Conservation (phyloP, 1,284 basidiomycete species). For the Heliocybe sulcata region DNA sequence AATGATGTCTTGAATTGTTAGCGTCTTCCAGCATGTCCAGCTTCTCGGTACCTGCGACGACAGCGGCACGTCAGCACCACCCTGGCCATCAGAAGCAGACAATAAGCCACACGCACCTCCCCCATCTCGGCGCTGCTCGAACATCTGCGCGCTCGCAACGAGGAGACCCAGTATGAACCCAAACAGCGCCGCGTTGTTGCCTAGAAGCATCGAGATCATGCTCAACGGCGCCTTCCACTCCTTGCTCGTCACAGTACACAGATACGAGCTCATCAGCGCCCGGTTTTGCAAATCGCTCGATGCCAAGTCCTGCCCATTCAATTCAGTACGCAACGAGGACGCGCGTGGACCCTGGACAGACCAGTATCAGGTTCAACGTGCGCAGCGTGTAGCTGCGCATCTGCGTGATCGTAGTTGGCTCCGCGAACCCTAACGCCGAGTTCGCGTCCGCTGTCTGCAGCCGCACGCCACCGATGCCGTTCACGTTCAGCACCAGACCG, state of each 20-base stretch:
- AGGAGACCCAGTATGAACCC: neutral
- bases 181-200: conserved; percentile 2
- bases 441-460: neutral
- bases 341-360: neutral
- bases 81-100: neutral
- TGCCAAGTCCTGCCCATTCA: neutral
- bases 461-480: conserved; percentile 1
- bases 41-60: neutral
- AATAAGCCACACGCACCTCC: neutral
- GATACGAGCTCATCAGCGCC: neutral
- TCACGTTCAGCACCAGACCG: neutral
- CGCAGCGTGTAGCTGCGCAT: neutral
- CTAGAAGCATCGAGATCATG: conserved; percentile 1
- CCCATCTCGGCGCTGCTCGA: neutral
- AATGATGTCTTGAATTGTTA: neutral
- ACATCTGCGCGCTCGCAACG: neutral
- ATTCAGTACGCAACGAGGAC: neutral
- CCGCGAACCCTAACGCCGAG: neutral
- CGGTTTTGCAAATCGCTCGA: conserved; percentile 1
- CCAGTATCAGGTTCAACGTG: neutral
- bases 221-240: neutral
- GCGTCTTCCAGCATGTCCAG: neutral
- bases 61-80: neutral
- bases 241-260: conserved; percentile 1
- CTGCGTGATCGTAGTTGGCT: neutral